Evolutionary conservation across 768 basidiomycete genomes (phyloP).

Genomic region (Paxillus ammoniavirescens): DNA sequence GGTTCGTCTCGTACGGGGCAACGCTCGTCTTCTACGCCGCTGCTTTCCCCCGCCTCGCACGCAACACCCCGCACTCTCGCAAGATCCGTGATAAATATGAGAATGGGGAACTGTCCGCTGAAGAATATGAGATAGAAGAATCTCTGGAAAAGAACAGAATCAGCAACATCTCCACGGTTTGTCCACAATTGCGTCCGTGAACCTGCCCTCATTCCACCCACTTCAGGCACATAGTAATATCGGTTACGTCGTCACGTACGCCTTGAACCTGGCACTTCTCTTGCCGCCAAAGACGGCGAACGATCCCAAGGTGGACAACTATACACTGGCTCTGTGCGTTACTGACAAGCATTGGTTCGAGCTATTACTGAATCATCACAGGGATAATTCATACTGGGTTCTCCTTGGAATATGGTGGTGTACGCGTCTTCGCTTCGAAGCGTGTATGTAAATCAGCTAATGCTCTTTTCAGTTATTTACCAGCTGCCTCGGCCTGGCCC

Average conservation of each 20-base stretch:
- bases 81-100: constrained; percentile 54
- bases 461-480: constrained; percentile 57
- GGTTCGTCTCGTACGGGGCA: constrained; percentile 77
- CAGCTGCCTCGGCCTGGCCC: constrained; percentile 86
- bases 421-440: constrained; percentile 33
- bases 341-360: too few relatives aligned
- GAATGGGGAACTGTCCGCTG: constrained; percentile 53
- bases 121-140: constrained; percentile 72
- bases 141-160: constrained; percentile 82
- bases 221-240: constrained; percentile 71
- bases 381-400: constrained; percentile 77
- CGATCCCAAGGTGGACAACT: constrained; percentile 71
- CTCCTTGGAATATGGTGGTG: constrained; percentile 87
- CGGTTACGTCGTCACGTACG: constrained; percentile 65
- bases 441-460: neutral
- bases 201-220: neutral
- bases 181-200: constrained; percentile 11
- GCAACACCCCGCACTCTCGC: constrained; percentile 68
- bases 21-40: constrained; percentile 82
- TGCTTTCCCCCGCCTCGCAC: constrained; percentile 74
- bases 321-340: constrained; percentile 64
- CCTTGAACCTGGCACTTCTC: constrained; percentile 68
- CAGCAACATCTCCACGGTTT: constrained; percentile 79
- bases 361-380: constrained; percentile 19
- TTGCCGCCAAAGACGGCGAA: constrained; percentile 45